phyloP scores from a whole-genome alignment of 2,329 filamentous ascomycete genomes.

The Ilyonectria destructans region DNA sequence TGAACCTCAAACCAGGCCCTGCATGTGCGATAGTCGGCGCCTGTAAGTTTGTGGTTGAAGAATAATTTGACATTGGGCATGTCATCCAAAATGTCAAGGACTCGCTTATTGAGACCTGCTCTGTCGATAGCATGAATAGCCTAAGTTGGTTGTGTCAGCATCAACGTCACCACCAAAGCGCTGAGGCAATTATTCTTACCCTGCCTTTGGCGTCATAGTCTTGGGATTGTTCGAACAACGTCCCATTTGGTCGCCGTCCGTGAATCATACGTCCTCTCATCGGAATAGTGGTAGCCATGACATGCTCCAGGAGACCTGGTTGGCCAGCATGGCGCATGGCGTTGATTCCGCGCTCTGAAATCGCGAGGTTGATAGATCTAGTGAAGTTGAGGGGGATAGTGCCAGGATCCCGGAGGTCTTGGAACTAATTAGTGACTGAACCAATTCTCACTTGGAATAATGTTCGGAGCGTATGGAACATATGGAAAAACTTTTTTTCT shows the following conservation, averaged over 20 bases:
- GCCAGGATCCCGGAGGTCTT: slow-evolving; percentile 88
- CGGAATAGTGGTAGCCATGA: slow-evolving; percentile 86
- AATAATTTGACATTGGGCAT: slow-evolving; percentile 92
- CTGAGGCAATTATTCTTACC: slow-evolving; percentile 65
- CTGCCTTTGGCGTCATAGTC: slow-evolving; percentile 91
- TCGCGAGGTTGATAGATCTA: slow-evolving; percentile 97
- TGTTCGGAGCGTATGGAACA: background rate
- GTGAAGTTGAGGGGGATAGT: slow-evolving; percentile 95
- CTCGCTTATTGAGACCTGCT: slow-evolving; percentile 83
- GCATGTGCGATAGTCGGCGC: slow-evolving; percentile 85
- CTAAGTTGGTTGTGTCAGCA: slow-evolving; percentile 60
- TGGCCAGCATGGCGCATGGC: slow-evolving; percentile 82
- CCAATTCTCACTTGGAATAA: slow-evolving; percentile 10
- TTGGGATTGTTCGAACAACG: slow-evolving; percentile 86
- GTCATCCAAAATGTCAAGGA: slow-evolving; percentile 87
- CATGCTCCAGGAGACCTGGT: slow-evolving; percentile 78
- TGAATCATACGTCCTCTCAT: slow-evolving; percentile 99
- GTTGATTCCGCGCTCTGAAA: slow-evolving; percentile 95
- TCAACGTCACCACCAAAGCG: background rate
- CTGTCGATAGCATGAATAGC: slow-evolving; percentile 90
- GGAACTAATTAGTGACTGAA: slow-evolving; percentile 38
- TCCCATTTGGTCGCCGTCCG: slow-evolving; percentile 74
- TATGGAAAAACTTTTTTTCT: background rate
- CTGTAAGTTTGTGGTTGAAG: slow-evolving; percentile 94
- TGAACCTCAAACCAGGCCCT: slow-evolving; percentile 89